Conservation (phyloP, 345 rosid genomes). For the Syzygium aromaticum region DNA sequence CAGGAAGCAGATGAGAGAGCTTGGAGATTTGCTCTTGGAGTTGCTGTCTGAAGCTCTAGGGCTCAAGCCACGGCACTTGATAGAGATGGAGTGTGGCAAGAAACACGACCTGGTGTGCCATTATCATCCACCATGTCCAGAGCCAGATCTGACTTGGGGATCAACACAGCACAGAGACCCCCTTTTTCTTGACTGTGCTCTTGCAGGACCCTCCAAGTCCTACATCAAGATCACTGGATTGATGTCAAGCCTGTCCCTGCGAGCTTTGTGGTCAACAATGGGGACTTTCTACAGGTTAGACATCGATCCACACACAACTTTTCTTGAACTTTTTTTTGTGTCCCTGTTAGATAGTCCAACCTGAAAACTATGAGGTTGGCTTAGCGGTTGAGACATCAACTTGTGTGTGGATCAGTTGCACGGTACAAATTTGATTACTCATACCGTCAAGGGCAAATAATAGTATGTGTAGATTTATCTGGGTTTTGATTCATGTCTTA, state of each 20-base stretch:
- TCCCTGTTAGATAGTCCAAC: background rate
- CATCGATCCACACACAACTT: background rate
- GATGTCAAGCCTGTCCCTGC: slow-evolving; percentile 18
- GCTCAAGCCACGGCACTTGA: slow-evolving; percentile 10
- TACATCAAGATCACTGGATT: slow-evolving; percentile 32
- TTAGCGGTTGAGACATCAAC: background rate
- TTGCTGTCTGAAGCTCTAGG: slow-evolving; percentile 38
- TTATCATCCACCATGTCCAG: slow-evolving; percentile 38
- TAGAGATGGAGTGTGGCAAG: slow-evolving; percentile 15
- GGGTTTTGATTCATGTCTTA: background rate
- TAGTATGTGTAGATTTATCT: background rate
- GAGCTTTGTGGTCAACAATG: slow-evolving; percentile 17
- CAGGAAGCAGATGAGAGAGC: background rate
- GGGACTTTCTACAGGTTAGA: slow-evolving; percentile 21
- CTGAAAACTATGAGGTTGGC: background rate
- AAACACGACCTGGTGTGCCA: slow-evolving; percentile 17
- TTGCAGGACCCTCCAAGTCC: slow-evolving; percentile 40
- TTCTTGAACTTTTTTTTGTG: background rate
- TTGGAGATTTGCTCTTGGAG: slow-evolving; percentile 5
- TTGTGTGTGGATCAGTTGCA: background rate
- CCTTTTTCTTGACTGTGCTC: slow-evolving; percentile 27
- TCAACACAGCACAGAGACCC: slow-evolving; percentile 21
- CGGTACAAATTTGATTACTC: background rate
- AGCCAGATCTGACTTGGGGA: slow-evolving; percentile 32
- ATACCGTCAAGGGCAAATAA: background rate